Percentiles rank a stretch among this genome's conserved stretches.
Evolutionary conservation across 192 early-diverging fungal genomes (phyloP).

Genomic region (Blastocladiella britannica): DNA sequence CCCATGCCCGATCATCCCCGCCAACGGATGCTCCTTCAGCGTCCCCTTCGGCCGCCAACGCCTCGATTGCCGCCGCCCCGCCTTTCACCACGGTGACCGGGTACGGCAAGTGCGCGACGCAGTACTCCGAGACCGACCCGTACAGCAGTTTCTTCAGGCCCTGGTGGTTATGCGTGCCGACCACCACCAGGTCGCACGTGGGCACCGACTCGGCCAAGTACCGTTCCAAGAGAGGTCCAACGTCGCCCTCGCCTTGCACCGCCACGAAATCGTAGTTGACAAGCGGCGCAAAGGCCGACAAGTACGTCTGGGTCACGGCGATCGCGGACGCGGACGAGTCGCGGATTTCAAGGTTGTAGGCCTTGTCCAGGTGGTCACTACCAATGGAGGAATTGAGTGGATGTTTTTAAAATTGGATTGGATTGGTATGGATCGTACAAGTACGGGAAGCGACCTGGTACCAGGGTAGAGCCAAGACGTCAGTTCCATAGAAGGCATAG

Average conservation of each 20-base stretch:
- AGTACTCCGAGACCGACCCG: constrained; percentile 14
- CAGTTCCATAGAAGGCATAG: too few relatives aligned
- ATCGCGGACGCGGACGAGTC: constrained; percentile 7
- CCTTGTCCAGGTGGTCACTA: constrained; percentile 13
- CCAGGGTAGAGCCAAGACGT: too few relatives aligned
- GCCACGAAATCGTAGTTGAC: constrained; percentile 10
- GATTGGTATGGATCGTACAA: too few relatives aligned
- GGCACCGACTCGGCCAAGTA: constrained; percentile 9
- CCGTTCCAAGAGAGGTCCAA: constrained; percentile 13
- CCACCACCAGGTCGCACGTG: constrained; percentile 8
- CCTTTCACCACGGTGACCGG: constrained; percentile 14
- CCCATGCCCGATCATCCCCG: too few relatives aligned
- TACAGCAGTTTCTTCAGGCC: constrained; percentile 5
- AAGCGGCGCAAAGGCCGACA: constrained; percentile 3
- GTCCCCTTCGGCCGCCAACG: too few relatives aligned
- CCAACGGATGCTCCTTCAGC: too few relatives aligned
- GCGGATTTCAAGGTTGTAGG: constrained; percentile 15
- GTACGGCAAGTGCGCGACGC: constrained; percentile 9
- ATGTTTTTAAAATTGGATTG: too few relatives aligned
- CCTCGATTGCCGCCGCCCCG: too few relatives aligned
- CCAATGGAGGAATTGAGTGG: too few relatives aligned
- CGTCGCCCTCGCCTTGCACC: constrained; percentile 14
- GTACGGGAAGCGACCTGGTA: neutral
- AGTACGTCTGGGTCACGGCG: constrained; percentile 7
- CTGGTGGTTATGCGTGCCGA: constrained; percentile 10